Conservation (phyloP, 2,329 filamentous ascomycete genomes). For the Aspergillus floridensis region DNA sequence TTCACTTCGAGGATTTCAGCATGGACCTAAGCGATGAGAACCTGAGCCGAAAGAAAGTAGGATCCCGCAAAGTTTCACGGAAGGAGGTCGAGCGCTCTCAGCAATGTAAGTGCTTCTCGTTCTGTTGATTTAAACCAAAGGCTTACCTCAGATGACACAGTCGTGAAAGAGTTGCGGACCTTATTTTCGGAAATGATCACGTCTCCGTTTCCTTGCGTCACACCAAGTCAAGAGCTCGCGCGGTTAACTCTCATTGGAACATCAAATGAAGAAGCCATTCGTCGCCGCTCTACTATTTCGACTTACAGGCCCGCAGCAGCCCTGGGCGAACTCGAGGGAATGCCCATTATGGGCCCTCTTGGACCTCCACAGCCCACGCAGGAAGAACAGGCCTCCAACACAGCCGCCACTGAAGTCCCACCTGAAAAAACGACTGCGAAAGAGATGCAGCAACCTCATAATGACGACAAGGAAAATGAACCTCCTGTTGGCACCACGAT, state of each 20-base stretch:
- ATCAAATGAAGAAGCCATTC: slow-evolving; percentile 53
- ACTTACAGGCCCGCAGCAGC: slow-evolving; percentile 24
- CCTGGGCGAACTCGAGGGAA: slow-evolving; percentile 46
- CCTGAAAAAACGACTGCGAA: slow-evolving; percentile 30
- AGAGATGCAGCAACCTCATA: slow-evolving; percentile 16
- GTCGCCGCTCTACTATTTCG: slow-evolving; percentile 47
- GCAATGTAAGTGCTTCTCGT: slow-evolving; percentile 61
- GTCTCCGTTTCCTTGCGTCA: slow-evolving; percentile 61
- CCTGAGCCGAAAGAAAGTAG: slow-evolving; percentile 68
- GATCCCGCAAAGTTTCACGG: slow-evolving; percentile 64
- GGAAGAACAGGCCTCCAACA: slow-evolving; percentile 19
- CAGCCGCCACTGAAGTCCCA: slow-evolving; percentile 17
- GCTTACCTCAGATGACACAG: slow-evolving; percentile 42
- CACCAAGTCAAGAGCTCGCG: slow-evolving; percentile 73
- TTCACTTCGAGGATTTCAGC: slow-evolving; percentile 69
- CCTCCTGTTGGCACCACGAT: slow-evolving; percentile 23
- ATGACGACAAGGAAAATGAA: slow-evolving; percentile 43
- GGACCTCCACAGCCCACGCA: slow-evolving; percentile 34
- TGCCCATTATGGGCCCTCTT: slow-evolving; percentile 47
- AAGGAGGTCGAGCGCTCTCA: slow-evolving; percentile 61
- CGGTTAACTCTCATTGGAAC: slow-evolving; percentile 70
- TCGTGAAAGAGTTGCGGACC: slow-evolving; percentile 68
- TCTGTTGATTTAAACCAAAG: neutral
- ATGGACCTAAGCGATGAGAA: slow-evolving; percentile 65
- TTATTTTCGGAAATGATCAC: slow-evolving; percentile 71